Percentiles rank a stretch among this genome's conserved stretches.
Conservation (phyloP, 2,329 filamentous ascomycete genomes). For the Helotiales sp. region DNA sequence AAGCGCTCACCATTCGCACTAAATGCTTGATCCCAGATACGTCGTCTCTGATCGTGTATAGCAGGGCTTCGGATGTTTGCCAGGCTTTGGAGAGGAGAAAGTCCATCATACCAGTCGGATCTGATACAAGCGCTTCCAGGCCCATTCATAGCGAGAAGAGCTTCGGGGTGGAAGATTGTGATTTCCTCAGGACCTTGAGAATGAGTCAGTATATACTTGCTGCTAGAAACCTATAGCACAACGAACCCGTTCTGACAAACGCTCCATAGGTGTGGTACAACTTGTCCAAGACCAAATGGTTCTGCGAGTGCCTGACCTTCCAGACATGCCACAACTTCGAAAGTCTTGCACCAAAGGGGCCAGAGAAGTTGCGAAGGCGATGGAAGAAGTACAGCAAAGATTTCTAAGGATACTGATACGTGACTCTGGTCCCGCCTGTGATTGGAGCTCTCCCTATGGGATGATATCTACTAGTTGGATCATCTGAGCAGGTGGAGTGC, state of each 20-base stretch:
- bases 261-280: not conserved
- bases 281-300: constrained; percentile 1
- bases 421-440: no score
- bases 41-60: constrained; percentile 4
- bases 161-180: not conserved
- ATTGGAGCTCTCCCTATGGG: no score
- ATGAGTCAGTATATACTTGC: not conserved
- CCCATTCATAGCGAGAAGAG: not conserved
- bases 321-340: constrained; percentile 6
- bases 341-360: not conserved
- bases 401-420: no score
- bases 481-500: no score
- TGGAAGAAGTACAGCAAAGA: no score
- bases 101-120: not conserved
- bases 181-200: not conserved
- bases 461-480: no score
- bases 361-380: not conserved
- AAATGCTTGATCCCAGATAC: constrained; percentile 3
- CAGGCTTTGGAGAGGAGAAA: not conserved
- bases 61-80: not conserved
- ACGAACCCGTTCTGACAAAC: constrained; percentile 5
- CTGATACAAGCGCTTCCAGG: not conserved
- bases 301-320: constrained; percentile 4
- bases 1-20: not conserved
- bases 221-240: not conserved